Conservation (phyloP, 176 grass and related monocot species). For the Aechmea fasciata region DNA sequence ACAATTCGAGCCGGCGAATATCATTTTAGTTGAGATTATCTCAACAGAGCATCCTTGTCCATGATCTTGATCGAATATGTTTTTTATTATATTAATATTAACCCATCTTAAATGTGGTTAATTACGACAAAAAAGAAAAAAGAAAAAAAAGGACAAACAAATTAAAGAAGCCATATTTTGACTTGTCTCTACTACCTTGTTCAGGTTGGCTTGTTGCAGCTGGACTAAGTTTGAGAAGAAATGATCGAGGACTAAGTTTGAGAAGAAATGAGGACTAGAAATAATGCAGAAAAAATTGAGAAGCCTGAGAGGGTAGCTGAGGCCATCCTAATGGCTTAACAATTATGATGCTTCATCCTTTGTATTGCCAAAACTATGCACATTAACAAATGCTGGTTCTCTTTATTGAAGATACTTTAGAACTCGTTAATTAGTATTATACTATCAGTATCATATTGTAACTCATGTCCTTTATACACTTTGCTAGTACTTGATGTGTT, state of each 20-base stretch:
- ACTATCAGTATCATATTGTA: too few relatives aligned
- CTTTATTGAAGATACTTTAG: too few relatives aligned
- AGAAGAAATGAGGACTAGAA: not conserved
- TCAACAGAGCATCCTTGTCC: too few relatives aligned
- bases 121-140: not conserved
- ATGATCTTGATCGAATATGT: too few relatives aligned
- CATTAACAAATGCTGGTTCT: too few relatives aligned
- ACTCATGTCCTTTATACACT: too few relatives aligned
- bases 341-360: not conserved
- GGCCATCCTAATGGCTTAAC: not conserved
- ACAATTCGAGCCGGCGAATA: too few relatives aligned
- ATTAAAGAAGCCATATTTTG: too few relatives aligned
- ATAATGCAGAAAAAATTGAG: not conserved
- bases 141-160: too few relatives aligned
- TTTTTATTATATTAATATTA: not conserved
- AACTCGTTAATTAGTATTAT: too few relatives aligned
- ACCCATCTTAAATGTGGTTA: not conserved
- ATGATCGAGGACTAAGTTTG: not conserved
- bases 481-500: too few relatives aligned
- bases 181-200: not conserved
- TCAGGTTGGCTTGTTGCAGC: constrained; percentile 28
- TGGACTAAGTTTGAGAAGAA: constrained; percentile 21
- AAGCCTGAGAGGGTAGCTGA: not conserved
- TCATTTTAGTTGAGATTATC: too few relatives aligned
- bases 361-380: not conserved